phyloP scores from a whole-genome alignment of 2,329 filamentous ascomycete genomes.

The Colletotrichum sp. region DNA sequence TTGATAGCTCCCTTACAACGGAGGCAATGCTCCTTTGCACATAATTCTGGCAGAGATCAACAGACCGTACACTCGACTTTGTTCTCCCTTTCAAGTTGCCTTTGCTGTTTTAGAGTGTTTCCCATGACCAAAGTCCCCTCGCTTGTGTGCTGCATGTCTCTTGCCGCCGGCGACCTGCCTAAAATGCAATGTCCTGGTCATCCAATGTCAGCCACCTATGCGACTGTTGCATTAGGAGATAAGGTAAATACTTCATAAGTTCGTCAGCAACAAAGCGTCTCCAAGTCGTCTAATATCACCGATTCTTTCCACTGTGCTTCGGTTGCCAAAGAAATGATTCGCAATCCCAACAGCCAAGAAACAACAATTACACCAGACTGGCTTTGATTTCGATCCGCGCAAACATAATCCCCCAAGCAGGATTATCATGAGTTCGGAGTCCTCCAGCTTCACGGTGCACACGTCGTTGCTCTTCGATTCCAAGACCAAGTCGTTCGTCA shows the following conservation, averaged over 20 bases:
- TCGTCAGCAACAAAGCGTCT: not conserved
- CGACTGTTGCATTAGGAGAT: not conserved
- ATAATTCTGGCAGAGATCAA: not conserved
- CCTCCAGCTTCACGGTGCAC: constrained; percentile 38
- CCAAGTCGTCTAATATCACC: not conserved
- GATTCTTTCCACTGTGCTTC: not conserved
- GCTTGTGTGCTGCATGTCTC: not conserved
- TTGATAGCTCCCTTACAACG: not conserved
- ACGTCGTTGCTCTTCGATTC: constrained; percentile 53
- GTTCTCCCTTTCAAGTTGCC: not conserved
- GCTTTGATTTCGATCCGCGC: not conserved
- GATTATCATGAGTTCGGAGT: not conserved
- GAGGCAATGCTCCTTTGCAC: not conserved
- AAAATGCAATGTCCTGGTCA: not conserved
- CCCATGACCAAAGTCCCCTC: not conserved
- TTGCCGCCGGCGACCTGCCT: not conserved
- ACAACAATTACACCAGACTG: not conserved
- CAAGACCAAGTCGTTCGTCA: constrained; percentile 40
- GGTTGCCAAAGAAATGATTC: not conserved
- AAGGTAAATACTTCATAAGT: not conserved
- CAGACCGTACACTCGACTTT: not conserved
- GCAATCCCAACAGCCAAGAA: not conserved
- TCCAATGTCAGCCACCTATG: not conserved
- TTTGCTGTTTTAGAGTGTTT: not conserved
- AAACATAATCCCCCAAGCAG: not conserved